Percentiles rank a stretch among this genome's conserved stretches.
Evolutionary conservation across 2,329 filamentous ascomycete species (phyloP).

Genomic region (Epichloe typhina): DNA sequence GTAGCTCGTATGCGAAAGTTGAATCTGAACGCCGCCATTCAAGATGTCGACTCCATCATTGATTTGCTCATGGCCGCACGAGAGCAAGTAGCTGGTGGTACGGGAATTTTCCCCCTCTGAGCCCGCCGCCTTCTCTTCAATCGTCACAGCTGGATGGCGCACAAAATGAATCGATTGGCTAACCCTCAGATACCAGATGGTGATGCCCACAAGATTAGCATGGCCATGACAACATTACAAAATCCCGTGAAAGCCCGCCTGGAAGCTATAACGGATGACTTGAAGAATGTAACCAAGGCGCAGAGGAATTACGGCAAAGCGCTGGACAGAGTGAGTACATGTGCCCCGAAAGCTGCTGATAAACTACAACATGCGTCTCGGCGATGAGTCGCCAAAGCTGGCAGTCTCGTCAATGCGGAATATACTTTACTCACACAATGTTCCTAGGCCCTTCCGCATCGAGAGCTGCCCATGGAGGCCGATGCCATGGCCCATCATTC

Average conservation of each 20-base stretch:
- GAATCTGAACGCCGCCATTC: slow-evolving; percentile 55
- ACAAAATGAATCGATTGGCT: slow-evolving; percentile 8
- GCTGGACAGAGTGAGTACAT: slow-evolving; percentile 55
- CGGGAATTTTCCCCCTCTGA: slow-evolving; percentile 7
- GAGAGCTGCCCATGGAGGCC: slow-evolving; percentile 62
- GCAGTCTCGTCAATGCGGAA: background rate
- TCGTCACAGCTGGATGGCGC: background rate
- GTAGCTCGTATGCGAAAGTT: slow-evolving; percentile 58
- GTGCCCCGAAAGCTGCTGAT: background rate
- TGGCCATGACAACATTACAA: slow-evolving; percentile 73
- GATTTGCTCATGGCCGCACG: slow-evolving; percentile 61
- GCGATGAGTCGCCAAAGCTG: background rate
- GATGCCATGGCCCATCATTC: slow-evolving; percentile 68
- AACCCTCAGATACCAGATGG: slow-evolving; percentile 13
- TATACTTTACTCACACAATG: background rate
- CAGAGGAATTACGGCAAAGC: slow-evolving; percentile 77
- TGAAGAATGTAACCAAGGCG: slow-evolving; percentile 72
- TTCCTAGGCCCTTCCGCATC: slow-evolving; percentile 27
- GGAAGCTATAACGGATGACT: slow-evolving; percentile 63
- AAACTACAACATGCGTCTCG: background rate
- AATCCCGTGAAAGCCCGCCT: slow-evolving; percentile 72
- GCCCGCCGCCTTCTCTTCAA: background rate
- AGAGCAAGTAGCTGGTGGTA: slow-evolving; percentile 59
- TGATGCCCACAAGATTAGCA: slow-evolving; percentile 45
- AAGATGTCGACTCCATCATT: slow-evolving; percentile 74